Conservation (phyloP, 768 basidiomycete genomes). For the Collybia nuda region DNA sequence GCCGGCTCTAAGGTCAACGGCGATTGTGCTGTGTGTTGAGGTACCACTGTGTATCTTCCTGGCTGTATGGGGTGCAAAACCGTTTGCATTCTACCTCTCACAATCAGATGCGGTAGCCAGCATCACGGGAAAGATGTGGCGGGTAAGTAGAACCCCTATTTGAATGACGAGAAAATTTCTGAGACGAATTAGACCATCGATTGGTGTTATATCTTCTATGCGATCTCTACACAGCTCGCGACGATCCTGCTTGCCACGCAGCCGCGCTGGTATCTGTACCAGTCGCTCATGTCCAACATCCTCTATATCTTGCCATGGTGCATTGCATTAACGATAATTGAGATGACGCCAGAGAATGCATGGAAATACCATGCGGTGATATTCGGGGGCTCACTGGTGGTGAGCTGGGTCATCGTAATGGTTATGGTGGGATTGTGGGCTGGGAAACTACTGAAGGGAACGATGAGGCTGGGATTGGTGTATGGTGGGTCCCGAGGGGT, state of each 20-base stretch:
- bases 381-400: background rate
- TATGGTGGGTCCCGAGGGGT: no score
- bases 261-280: conserved; percentile 18
- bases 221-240: conserved; percentile 21
- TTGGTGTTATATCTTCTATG: conserved; percentile 25
- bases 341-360: conserved; percentile 19
- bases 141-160: background rate
- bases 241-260: conserved; percentile 19
- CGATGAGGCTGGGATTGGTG: background rate
- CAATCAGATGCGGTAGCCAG: conserved; percentile 20
- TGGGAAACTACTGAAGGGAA: background rate
- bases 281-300: conserved; percentile 18
- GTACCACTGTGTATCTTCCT: conserved; percentile 17
- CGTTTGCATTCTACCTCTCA: conserved; percentile 22
- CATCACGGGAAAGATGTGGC: conserved; percentile 23
- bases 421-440: background rate
- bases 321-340: conserved; percentile 16
- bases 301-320: conserved; percentile 21
- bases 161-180: no score
- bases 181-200: conserved; percentile 12
- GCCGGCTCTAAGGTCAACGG: conserved; percentile 14
- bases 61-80: conserved; percentile 14
- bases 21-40: conserved; percentile 17
- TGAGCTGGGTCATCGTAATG: background rate
- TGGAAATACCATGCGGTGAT: conserved; percentile 18